phyloP scores from a whole-genome alignment of 2,329 filamentous ascomycete genomes.

The Epichloe brachyelytri region DNA sequence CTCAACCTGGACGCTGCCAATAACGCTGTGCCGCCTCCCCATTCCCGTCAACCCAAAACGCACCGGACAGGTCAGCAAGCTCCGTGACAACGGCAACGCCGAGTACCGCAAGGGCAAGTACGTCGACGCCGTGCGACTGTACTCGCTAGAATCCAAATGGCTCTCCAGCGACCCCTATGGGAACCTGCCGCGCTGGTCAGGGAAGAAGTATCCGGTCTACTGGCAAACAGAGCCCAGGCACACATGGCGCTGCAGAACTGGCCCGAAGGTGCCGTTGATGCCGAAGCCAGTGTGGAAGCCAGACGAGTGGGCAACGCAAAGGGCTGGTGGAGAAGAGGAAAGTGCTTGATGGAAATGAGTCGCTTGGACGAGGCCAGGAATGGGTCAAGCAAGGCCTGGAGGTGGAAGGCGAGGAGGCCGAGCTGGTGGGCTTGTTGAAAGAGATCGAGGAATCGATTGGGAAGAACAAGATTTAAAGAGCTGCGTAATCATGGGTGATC shows the following conservation, averaged over 20 bases:
- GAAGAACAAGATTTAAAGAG: constrained; percentile 20
- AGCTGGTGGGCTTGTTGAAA: constrained; percentile 49
- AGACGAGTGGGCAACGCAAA: constrained; percentile 82
- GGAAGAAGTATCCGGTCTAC: constrained; percentile 70
- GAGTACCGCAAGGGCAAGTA: constrained; percentile 69
- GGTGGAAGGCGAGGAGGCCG: constrained; percentile 60
- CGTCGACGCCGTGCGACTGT: constrained; percentile 65
- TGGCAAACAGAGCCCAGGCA: constrained; percentile 81
- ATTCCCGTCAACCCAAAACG: constrained; percentile 90
- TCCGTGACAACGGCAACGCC: constrained; percentile 75
- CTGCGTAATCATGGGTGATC: neutral
- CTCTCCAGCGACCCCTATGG: constrained; percentile 68
- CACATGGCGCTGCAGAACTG: constrained; percentile 72
- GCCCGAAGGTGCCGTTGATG: constrained; percentile 79
- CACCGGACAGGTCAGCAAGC: constrained; percentile 73
- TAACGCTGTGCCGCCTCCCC: constrained; percentile 64
- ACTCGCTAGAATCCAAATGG: constrained; percentile 84
- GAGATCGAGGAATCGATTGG: constrained; percentile 42
- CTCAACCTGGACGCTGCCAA: constrained; percentile 42
- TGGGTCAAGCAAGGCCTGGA: constrained; percentile 71
- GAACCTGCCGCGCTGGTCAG: constrained; percentile 72
- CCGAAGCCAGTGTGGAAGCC: constrained; percentile 76
- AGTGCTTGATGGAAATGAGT: constrained; percentile 84
- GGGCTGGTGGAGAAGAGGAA: constrained; percentile 83
- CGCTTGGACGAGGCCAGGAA: constrained; percentile 67